Evolutionary conservation across 352 stramenopile species (phyloP).

Genomic region (Pythium chondricola): DNA sequence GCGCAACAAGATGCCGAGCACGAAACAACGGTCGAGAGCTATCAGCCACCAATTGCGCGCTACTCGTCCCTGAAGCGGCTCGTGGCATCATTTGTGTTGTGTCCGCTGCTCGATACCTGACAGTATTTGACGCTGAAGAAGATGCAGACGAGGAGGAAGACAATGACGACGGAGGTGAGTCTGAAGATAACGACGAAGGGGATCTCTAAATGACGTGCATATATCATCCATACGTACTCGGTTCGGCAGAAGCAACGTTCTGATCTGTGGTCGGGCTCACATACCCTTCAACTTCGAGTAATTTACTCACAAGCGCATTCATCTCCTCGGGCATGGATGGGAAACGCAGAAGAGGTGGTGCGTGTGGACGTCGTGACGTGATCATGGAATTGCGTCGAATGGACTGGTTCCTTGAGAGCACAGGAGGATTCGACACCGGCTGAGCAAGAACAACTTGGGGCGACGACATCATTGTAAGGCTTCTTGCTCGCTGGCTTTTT

Average conservation of each 20-base stretch:
- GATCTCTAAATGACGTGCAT: conserved; percentile 13
- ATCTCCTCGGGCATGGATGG: conserved; percentile 33
- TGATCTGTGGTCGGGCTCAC: background rate
- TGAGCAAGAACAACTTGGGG: too few species aligned
- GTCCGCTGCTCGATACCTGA: conserved; percentile 25
- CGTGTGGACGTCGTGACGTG: background rate
- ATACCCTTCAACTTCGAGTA: conserved; percentile 52
- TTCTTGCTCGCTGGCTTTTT: too few species aligned
- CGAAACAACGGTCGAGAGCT: too few species aligned
- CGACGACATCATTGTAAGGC: too few species aligned
- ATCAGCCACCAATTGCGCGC: background rate
- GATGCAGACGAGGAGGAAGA: conserved; percentile 29
- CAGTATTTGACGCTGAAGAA: conserved; percentile 60
- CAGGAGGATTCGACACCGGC: too few species aligned
- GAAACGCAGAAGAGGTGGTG: conserved; percentile 20
- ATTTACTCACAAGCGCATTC: conserved; percentile 39
- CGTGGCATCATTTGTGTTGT: conserved; percentile 49
- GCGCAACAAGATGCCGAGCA: too few species aligned
- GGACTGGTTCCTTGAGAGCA: too few species aligned
- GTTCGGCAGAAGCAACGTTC: background rate
- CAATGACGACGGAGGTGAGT: conserved; percentile 9
- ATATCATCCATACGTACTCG: background rate
- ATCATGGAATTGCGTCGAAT: conserved; percentile 1
- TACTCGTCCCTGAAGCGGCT: conserved; percentile 43
- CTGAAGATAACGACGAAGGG: conserved; percentile 23